phyloP scores from a whole-genome alignment of 495 filamentous ascomycete genomes.

The Viridothelium virens region DNA sequence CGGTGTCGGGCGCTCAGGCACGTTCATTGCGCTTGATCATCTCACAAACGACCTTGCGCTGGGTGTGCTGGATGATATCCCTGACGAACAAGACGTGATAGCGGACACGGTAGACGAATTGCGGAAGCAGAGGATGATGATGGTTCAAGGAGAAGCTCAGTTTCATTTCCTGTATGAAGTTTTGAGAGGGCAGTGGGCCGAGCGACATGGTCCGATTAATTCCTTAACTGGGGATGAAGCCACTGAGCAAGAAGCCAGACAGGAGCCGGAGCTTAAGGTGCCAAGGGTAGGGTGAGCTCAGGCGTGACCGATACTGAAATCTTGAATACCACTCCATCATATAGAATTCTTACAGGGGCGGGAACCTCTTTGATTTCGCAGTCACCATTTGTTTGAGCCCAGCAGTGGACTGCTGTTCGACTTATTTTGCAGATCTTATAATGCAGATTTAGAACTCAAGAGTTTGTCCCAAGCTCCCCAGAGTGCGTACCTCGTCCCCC shows the following conservation, averaged over 20 bases:
- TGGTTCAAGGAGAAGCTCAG: slow-evolving; percentile 89
- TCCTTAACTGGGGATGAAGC: background rate
- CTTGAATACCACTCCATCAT: background rate
- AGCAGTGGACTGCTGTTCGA: too few relatives aligned
- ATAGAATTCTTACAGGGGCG: too few relatives aligned
- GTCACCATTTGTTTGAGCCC: too few relatives aligned
- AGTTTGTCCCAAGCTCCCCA: too few relatives aligned
- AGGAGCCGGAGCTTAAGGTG: background rate
- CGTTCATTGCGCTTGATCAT: slow-evolving; percentile 91
- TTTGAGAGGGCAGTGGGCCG: slow-evolving; percentile 53
- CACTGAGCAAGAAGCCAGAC: background rate
- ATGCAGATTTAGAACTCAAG: too few relatives aligned
- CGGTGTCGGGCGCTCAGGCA: slow-evolving; percentile 88
- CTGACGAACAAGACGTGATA: slow-evolving; percentile 39
- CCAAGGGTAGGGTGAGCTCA: background rate
- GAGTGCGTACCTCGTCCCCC: too few relatives aligned
- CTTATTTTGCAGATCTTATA: too few relatives aligned
- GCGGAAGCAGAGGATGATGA: slow-evolving; percentile 83
- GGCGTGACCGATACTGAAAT: background rate
- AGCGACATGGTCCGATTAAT: background rate
- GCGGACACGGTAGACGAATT: slow-evolving; percentile 73
- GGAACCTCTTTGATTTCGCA: too few relatives aligned
- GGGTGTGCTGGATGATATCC: slow-evolving; percentile 53
- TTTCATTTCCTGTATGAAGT: slow-evolving; percentile 87
- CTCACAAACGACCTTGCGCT: slow-evolving; percentile 73